Conservation (phyloP, 75 land plant species). For the Azolla pinnata region DNA sequence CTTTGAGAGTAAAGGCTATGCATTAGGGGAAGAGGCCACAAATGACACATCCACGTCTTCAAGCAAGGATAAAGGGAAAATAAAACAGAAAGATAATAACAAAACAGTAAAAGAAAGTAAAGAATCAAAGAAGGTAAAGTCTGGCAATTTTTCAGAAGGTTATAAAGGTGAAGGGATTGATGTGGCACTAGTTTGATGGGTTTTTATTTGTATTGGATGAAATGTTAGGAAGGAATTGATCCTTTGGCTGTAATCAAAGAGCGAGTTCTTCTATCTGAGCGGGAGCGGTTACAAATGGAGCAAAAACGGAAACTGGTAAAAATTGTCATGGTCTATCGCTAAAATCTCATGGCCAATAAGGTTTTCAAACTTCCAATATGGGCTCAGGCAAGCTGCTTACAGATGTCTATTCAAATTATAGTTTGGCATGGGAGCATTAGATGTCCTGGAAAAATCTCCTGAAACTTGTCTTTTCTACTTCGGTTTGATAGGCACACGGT, state of each 20-base stretch:
- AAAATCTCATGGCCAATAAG: not conserved
- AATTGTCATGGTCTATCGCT: not conserved
- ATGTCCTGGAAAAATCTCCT: not conserved
- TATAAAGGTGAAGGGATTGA: not conserved
- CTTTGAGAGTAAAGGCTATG: slow-evolving; percentile 30
- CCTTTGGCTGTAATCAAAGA: slow-evolving; percentile 8
- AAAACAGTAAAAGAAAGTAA: not conserved
- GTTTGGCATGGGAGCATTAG: not conserved
- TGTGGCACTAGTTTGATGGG: not conserved
- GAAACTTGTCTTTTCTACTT: too few relatives aligned
- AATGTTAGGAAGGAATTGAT: slow-evolving; percentile 6
- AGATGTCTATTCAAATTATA: not conserved
- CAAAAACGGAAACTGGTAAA: slow-evolving; percentile 6
- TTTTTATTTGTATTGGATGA: not conserved
- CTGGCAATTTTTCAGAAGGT: not conserved
- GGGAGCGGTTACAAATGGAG: slow-evolving; percentile 6
- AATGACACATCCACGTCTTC: not conserved
- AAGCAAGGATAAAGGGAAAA: not conserved
- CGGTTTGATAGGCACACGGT: not conserved
- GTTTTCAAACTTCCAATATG: not conserved
- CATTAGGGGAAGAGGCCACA: slow-evolving; percentile 15
- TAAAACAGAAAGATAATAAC: not conserved
- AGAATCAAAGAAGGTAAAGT: slow-evolving; percentile 8
- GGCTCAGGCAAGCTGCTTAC: not conserved
- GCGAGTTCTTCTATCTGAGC: slow-evolving; percentile 2